Evolutionary conservation across 257 asterid species (phyloP).

Genomic region (Voacanga thouarsii): DNA sequence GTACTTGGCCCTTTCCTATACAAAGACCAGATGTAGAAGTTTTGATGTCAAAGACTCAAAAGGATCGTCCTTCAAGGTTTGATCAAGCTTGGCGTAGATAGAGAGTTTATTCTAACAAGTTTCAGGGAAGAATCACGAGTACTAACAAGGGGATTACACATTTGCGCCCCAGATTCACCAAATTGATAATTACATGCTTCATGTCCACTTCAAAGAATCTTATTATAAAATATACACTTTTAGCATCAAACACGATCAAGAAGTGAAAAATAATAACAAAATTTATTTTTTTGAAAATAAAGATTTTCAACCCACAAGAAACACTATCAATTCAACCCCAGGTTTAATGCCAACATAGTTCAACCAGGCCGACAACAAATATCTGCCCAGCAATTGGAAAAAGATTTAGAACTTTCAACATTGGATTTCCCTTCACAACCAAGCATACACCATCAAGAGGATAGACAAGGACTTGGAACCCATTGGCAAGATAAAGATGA

Average conservation of each 20-base stretch:
- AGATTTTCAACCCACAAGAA: neutral
- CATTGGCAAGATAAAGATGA: neutral
- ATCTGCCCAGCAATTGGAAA: neutral
- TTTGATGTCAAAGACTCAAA: neutral
- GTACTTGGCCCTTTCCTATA: neutral
- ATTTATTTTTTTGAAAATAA: too few relatives aligned
- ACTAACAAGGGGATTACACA: neutral
- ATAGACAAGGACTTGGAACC: neutral
- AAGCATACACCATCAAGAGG: neutral
- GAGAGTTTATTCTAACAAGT: neutral
- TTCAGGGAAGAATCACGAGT: neutral
- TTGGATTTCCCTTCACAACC: neutral
- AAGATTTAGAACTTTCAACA: too few relatives aligned
- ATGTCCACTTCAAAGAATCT: neutral
- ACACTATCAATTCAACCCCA: neutral
- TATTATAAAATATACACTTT: neutral
- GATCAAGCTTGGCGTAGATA: neutral
- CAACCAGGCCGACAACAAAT: neutral
- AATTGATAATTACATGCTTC: neutral
- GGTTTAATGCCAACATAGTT: conserved; percentile 2
- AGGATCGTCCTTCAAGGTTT: neutral
- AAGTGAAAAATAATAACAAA: too few relatives aligned
- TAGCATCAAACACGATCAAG: neutral
- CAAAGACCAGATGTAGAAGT: neutral
- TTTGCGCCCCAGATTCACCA: neutral